These are phyloP conservation scores for Nigrospora osmanthi DNA, from an alignment of 2,329 filamentous ascomycete species.

Conservation along the genomic window DNA sequence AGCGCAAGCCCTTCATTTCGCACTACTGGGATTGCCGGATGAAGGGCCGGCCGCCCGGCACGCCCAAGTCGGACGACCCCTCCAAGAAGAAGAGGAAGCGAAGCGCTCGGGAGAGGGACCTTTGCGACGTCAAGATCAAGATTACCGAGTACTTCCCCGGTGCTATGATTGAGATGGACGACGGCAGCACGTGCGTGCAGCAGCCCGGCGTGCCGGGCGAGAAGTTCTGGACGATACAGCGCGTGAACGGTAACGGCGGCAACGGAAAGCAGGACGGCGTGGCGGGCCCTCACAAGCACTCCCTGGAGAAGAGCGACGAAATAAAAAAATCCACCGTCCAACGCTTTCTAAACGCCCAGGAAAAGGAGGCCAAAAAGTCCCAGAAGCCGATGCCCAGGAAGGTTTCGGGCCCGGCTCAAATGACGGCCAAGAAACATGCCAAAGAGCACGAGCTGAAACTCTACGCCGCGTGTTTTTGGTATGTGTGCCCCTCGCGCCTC, in stretches of 20 bases:
- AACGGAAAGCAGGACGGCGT: constrained; percentile 66
- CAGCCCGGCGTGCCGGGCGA: constrained; percentile 37
- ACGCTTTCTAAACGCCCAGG: constrained; percentile 54
- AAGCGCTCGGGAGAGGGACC: constrained; percentile 63
- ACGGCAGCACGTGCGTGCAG: constrained; percentile 10
- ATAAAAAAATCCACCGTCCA: constrained; percentile 77
- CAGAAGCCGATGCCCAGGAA: constrained; percentile 66
- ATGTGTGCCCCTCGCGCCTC: constrained; percentile 18
- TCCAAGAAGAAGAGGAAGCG: constrained; percentile 78
- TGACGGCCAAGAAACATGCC: constrained; percentile 63
- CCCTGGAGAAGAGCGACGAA: constrained; percentile 64
- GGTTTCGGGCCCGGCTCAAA: constrained; percentile 61
- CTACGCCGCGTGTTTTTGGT: constrained; percentile 82
- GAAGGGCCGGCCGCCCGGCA: constrained; percentile 72
- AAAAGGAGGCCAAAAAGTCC: constrained; percentile 56
- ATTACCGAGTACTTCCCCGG: constrained; percentile 71
- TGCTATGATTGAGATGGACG: constrained; percentile 26
- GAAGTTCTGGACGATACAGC: constrained; percentile 66
- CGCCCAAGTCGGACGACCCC: constrained; percentile 71
- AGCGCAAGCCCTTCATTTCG: constrained; percentile 73
- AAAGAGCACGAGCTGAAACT: constrained; percentile 66
- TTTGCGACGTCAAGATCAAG: constrained; percentile 85
- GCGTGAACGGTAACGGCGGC: constrained; percentile 68
- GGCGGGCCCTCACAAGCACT: constrained; percentile 67
- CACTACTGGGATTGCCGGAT: constrained; percentile 82